These are phyloP conservation scores for Colletotrichum melonis DNA, from an alignment of 2,329 filamentous ascomycete species.

Conservation along the genomic window DNA sequence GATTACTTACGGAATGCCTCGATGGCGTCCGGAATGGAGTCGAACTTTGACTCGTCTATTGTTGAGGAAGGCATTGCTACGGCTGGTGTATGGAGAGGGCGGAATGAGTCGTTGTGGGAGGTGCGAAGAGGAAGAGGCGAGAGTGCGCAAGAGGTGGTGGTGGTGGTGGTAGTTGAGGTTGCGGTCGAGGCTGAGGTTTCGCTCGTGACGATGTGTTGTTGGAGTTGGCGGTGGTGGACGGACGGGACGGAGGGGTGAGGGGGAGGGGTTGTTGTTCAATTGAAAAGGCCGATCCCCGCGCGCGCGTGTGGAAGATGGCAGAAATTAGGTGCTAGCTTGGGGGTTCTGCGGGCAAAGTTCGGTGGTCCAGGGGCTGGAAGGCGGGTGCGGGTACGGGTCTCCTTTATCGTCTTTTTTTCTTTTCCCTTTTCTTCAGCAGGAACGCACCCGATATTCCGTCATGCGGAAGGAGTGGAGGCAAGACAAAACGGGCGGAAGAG, in stretches of 20 bases:
- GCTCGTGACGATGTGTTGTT: not conserved
- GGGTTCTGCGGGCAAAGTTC: conserved; percentile 10
- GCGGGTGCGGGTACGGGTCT: not conserved
- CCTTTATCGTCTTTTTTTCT: not conserved
- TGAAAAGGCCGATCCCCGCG: conserved; percentile 6
- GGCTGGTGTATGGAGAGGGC: not conserved
- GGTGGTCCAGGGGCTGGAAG: not conserved
- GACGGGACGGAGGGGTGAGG: not conserved
- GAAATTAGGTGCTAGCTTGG: conserved; percentile 12
- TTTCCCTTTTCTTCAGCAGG: conserved; percentile 7
- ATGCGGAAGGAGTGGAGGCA: conserved; percentile 12
- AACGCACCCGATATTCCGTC: conserved; percentile 20
- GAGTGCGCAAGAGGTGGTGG: not conserved
- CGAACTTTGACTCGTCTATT: conserved; percentile 66
- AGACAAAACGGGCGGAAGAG: not conserved
- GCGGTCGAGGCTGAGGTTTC: not conserved
- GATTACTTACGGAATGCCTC: conserved; percentile 69
- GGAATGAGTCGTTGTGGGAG: not conserved
- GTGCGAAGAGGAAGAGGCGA: not conserved
- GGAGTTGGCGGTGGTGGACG: conserved; percentile 1
- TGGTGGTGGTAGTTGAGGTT: not conserved
- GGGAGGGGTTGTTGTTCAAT: conserved; percentile 19
- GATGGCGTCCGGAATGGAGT: conserved; percentile 73
- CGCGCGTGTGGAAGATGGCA: not conserved
- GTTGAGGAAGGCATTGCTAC: conserved; percentile 60